Conservation (phyloP, 768 basidiomycete genomes). For the Antrodiella citrinella region DNA sequence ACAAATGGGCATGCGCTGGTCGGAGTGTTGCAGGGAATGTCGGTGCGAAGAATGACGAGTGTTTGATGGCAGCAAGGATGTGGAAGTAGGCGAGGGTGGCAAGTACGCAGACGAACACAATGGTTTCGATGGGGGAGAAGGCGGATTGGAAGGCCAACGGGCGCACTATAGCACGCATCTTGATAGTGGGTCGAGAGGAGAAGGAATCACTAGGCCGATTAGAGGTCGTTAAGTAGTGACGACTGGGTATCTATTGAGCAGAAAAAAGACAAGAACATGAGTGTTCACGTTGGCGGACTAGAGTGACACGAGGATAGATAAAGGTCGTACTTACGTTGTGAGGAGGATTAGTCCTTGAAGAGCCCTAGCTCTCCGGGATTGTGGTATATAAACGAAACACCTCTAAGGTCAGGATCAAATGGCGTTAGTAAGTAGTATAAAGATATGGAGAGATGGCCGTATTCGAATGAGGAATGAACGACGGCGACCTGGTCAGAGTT, state of each 20-base stretch:
- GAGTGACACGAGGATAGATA: not conserved
- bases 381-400: not conserved
- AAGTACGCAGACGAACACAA: constrained; percentile 82
- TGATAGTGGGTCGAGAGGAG: constrained; percentile 1
- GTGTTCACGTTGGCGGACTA: not conserved
- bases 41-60: constrained; percentile 72
- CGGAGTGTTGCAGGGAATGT: constrained; percentile 38
- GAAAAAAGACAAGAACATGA: not conserved
- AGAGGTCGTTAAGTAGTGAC: not conserved
- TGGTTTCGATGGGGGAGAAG: constrained; percentile 78
- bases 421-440: not conserved
- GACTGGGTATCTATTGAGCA: not conserved
- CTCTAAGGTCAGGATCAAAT: not conserved
- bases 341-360: not conserved
- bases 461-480: too few relatives aligned
- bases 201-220: not conserved
- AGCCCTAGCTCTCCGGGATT: not conserved
- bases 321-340: not conserved
- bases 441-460: not conserved
- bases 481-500: too few relatives aligned
- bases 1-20: constrained; percentile 48
- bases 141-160: constrained; percentile 68
- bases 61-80: constrained; percentile 82
- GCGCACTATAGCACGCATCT: constrained; percentile 54
- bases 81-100: constrained; percentile 95